Base-by-base conservation (phyloP, 177 flowering plant species). In the Telopea speciosissima region DNA sequence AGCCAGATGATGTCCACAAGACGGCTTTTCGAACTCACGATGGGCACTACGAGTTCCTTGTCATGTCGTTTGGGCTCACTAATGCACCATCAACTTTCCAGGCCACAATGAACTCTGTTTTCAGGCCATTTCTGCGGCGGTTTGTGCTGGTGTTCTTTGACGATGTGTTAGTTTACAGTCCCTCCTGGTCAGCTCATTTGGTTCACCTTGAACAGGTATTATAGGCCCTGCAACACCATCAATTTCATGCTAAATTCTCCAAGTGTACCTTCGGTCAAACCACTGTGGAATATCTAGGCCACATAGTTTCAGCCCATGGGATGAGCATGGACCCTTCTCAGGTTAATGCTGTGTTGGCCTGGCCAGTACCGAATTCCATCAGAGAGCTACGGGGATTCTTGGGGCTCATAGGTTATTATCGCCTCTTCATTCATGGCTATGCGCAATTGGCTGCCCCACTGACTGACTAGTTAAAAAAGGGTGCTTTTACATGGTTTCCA, bases 391-490 rank as follows among this genome's bases (percentile, higher is more conserved):
- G 69, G 7, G 56, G 64, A 0, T 69, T 69, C 16, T 14, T 69
- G 2, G 72, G 56, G 0, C 54, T 69, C 12, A 60, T 56, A 0
- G 65, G 70, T 2, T 72, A 72, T 31, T 72, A 72, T 16, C 23
- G 58, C 17, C 67, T 17, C 5, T 67, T 66, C 40, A 21, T 72
- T 1, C 8, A 24, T 28, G 40, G 22, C 16, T 72, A 66, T 36
- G 65, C 24, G 3, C 8, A 16, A 0, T 59, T 72, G 8, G 12
- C 63, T 8, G 2, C 24, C 1, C 75, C 75, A 14, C 19, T 72
- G 0, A 65, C 52, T 8, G 9, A 21, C 2, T 1, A 36, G 16
- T 24, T 65, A 0, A 19, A 36, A 6, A 65, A 36, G 11, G 13
- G 40, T 7, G 21, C 24, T 3, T 65, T 65, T 5, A 3, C 11